These are phyloP conservation scores for Chaetomiaceae sp. DNA, from an alignment of 2,329 filamentous ascomycete species.

Conservation along the genomic window DNA sequence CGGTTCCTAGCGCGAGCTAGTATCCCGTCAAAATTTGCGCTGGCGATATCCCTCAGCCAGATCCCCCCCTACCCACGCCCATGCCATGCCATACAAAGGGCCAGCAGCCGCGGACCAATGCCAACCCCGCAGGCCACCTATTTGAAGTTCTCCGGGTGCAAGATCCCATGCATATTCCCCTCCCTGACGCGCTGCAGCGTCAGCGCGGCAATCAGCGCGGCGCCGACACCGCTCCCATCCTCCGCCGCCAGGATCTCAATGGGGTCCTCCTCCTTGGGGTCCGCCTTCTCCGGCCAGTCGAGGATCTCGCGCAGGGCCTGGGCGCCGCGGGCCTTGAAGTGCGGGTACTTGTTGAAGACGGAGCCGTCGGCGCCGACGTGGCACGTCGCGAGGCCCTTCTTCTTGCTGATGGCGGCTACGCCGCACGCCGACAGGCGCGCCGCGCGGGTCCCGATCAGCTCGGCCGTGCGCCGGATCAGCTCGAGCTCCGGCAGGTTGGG, in stretches of 20 bases:
- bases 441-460: slow-evolving; percentile 90
- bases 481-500: slow-evolving; percentile 76
- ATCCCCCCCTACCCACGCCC: no score
- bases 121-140: neutral
- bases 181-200: slow-evolving; percentile 59
- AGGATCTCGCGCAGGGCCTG: slow-evolving; percentile 89
- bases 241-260: slow-evolving; percentile 85
- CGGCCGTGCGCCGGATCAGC: slow-evolving; percentile 79
- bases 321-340: slow-evolving; percentile 91
- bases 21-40: no score
- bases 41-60: neutral
- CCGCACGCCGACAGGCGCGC: slow-evolving; percentile 91
- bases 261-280: slow-evolving; percentile 70
- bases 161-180: slow-evolving; percentile 57
- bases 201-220: slow-evolving; percentile 79
- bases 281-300: slow-evolving; percentile 75
- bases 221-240: slow-evolving; percentile 95
- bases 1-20: no score
- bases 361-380: slow-evolving; percentile 96
- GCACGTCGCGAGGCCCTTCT: slow-evolving; percentile 82
- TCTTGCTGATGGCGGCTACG: slow-evolving; percentile 92
- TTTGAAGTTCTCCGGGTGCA: slow-evolving; percentile 58
- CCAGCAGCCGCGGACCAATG: neutral
- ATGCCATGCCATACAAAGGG: no score
- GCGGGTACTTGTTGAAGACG: slow-evolving; percentile 98